Conservation (phyloP, 345 rosid genomes). For the Ailanthus altissimus region DNA sequence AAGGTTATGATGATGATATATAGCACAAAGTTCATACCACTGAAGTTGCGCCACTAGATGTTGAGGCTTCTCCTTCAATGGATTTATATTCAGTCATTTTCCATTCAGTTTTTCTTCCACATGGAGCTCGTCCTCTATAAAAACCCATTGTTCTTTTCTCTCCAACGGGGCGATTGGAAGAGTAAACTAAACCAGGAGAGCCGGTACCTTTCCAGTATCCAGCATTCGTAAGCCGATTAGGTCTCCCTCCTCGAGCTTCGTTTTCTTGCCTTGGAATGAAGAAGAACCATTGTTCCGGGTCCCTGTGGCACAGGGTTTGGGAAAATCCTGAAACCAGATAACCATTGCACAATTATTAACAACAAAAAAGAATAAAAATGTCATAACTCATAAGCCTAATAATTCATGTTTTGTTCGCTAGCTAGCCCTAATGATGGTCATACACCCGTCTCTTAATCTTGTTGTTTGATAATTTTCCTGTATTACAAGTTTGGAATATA, state of each 20-base stretch:
- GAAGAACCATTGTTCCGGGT: slow-evolving; percentile 34
- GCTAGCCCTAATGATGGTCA: too few species aligned
- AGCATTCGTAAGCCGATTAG: slow-evolving; percentile 36
- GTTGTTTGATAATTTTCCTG: too few species aligned
- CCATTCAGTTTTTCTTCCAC: slow-evolving; percentile 47
- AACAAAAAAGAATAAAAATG: too few species aligned
- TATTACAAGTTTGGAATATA: too few species aligned
- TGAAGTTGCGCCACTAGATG: slow-evolving; percentile 5
- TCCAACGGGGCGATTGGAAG: slow-evolving; percentile 34
- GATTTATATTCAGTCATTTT: slow-evolving; percentile 19
- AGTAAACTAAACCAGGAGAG: slow-evolving; percentile 40
- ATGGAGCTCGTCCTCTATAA: slow-evolving; percentile 49
- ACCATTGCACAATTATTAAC: slow-evolving; percentile 30
- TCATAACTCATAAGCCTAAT: too few species aligned
- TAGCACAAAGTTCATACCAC: background rate
- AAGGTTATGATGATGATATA: too few species aligned
- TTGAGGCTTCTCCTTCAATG: slow-evolving; percentile 24
- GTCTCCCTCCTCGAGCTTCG: slow-evolving; percentile 40
- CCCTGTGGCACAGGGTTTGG: slow-evolving; percentile 31
- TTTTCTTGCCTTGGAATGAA: too few species aligned
- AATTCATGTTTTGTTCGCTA: too few species aligned
- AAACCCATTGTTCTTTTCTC: slow-evolving; percentile 21
- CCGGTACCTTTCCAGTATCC: slow-evolving; percentile 59
- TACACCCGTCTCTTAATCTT: too few species aligned
- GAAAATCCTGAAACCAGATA: slow-evolving; percentile 34